These are phyloP conservation scores for Helotiales sp. DNA, from an alignment of 2,329 filamentous ascomycete genomes.

Conservation along the genomic window DNA sequence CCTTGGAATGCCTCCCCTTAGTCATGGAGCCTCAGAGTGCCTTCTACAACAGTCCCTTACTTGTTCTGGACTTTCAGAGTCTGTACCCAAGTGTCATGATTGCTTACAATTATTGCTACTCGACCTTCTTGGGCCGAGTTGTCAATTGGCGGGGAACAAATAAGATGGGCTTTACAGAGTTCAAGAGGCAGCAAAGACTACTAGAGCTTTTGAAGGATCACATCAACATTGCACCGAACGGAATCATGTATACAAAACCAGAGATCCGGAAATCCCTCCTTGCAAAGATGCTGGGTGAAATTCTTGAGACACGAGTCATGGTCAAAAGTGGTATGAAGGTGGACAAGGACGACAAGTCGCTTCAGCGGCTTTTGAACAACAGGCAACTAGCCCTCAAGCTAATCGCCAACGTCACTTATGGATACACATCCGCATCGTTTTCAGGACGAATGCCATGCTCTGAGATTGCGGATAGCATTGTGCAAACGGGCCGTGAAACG, in stretches of 20 bases:
- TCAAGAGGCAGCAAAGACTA: conserved; percentile 72
- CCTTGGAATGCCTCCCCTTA: conserved; percentile 87
- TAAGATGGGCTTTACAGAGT: conserved; percentile 94
- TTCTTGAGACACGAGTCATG: conserved; percentile 95
- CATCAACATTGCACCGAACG: conserved; percentile 92
- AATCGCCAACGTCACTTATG: conserved; percentile 98
- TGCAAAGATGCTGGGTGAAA: conserved; percentile 95
- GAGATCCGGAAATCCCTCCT: conserved; percentile 86
- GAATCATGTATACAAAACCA: conserved; percentile 90
- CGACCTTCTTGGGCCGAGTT: conserved; percentile 87
- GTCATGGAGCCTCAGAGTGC: conserved; percentile 97
- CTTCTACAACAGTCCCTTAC: conserved; percentile 85
- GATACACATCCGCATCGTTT: conserved; percentile 95
- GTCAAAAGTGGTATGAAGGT: conserved; percentile 96
- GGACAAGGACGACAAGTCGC: conserved; percentile 81
- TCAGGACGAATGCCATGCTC: conserved; percentile 97
- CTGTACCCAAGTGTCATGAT: conserved; percentile 98
- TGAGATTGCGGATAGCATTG: conserved; percentile 97
- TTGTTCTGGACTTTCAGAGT: conserved; percentile 95
- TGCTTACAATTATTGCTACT: conserved; percentile 98
- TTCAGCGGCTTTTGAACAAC: conserved; percentile 90
- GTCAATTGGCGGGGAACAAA: conserved; percentile 84
- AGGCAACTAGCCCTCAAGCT: conserved; percentile 91
- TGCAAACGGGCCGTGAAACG: conserved; percentile 92
- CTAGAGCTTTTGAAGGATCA: conserved; percentile 78